These are phyloP conservation scores for Beta corolliflora DNA, from an alignment of 179 eudicot genomes.

Conservation along the genomic window DNA sequence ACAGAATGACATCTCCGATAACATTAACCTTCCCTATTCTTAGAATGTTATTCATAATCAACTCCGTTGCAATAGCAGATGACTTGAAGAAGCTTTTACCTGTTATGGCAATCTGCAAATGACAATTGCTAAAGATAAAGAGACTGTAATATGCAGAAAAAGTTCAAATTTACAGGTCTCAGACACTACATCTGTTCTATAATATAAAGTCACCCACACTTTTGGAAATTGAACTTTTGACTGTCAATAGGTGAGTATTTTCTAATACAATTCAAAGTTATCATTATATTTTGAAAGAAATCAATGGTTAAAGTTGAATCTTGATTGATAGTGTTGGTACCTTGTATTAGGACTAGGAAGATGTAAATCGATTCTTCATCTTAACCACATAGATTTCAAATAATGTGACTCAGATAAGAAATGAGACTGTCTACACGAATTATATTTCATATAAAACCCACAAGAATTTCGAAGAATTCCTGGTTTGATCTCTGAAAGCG, in stretches of 20 bases:
- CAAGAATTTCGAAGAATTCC: too few relatives aligned
- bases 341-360: neutral
- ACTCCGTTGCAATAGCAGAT: constrained; percentile 86
- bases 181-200: neutral
- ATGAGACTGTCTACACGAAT: neutral
- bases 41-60: constrained; percentile 86
- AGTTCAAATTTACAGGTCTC: neutral
- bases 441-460: too few relatives aligned
- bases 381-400: neutral
- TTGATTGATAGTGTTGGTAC: neutral
- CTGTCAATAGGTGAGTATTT: too few relatives aligned
- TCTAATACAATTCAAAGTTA: neutral
- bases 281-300: neutral
- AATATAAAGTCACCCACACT: neutral
- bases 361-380: neutral
- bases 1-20: constrained; percentile 85
- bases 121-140: constrained; percentile 6
- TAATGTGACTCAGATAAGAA: neutral
- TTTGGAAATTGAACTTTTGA: too few relatives aligned
- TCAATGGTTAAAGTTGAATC: neutral
- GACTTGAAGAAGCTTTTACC: constrained; percentile 94
- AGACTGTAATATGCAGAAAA: neutral
- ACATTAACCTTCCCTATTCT: constrained; percentile 96
- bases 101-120: constrained; percentile 87
- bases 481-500: too few relatives aligned